Conservation (phyloP, 1,284 basidiomycete species). For the Moesziomyces sp. region DNA sequence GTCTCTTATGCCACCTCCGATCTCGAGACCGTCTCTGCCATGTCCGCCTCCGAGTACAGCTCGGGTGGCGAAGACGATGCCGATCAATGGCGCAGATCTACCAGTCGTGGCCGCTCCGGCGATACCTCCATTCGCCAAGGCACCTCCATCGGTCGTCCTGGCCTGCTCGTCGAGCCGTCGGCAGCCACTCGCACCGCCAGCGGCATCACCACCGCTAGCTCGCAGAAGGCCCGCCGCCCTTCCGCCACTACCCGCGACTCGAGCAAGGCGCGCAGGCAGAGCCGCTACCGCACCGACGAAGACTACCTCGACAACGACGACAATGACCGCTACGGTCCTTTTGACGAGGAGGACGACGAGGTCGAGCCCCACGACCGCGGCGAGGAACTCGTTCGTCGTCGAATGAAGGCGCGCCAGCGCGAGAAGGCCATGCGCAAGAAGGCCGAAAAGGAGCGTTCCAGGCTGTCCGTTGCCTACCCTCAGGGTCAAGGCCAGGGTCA, state of each 20-base stretch:
- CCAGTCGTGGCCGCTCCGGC: constrained; percentile 20
- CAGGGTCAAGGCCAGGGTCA: background rate
- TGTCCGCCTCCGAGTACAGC: constrained; percentile 58
- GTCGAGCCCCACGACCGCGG: constrained; percentile 71
- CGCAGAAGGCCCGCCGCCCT: constrained; percentile 27
- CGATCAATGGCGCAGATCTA: constrained; percentile 29
- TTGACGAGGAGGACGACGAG: constrained; percentile 70
- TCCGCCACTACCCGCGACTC: constrained; percentile 32
- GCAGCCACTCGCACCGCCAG: constrained; percentile 17
- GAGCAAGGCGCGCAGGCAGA: constrained; percentile 38
- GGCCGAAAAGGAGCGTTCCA: constrained; percentile 62
- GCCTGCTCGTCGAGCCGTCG: constrained; percentile 34
- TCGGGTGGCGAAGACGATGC: constrained; percentile 52
- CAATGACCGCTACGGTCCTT: constrained; percentile 46
- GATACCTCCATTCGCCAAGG: constrained; percentile 36
- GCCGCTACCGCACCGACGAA: constrained; percentile 27
- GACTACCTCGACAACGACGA: constrained; percentile 44
- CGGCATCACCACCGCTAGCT: constrained; percentile 18
- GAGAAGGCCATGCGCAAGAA: constrained; percentile 64
- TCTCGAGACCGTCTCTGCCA: constrained; percentile 50
- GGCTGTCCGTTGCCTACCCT: constrained; percentile 26
- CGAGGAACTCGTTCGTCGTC: constrained; percentile 71
- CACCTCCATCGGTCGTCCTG: constrained; percentile 24
- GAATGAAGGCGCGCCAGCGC: constrained; percentile 70
- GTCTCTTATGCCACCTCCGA: constrained; percentile 57